Evolutionary conservation across 495 filamentous ascomycete species (phyloP).

Genomic region (Polyplosphaeria fusca): DNA sequence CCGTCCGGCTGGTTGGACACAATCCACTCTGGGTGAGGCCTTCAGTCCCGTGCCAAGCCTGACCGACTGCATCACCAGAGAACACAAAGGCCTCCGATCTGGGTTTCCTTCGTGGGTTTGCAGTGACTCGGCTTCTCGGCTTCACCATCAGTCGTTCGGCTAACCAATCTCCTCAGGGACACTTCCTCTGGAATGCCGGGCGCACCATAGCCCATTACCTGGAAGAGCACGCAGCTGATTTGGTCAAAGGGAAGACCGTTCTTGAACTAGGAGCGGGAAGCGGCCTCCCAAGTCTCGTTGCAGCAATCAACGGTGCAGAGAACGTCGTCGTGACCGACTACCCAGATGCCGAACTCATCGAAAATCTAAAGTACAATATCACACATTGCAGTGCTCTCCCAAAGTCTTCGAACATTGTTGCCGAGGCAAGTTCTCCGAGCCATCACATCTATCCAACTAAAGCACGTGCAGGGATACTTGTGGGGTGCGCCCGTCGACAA

Average conservation of each 20-base stretch:
- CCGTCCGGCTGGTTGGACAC: conserved; percentile 79
- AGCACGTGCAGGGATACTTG: conserved; percentile 64
- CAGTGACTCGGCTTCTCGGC: not conserved
- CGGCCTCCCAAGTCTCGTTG: conserved; percentile 77
- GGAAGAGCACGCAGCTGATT: conserved; percentile 55
- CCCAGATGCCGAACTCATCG: conserved; percentile 74
- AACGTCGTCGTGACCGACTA: conserved; percentile 82
- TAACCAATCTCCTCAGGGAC: conserved; percentile 52
- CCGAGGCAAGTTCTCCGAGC: conserved; percentile 21
- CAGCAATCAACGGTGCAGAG: conserved; percentile 64
- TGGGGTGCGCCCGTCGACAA: conserved; percentile 59
- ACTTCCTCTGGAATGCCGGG: conserved; percentile 88
- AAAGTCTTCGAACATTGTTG: conserved; percentile 30
- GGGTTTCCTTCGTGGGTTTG: too few relatives aligned
- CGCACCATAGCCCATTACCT: conserved; percentile 73
- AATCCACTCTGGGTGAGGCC: conserved; percentile 75
- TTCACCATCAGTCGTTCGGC: not conserved
- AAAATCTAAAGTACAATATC: conserved; percentile 73
- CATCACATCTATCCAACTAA: conserved; percentile 4
- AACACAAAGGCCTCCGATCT: too few relatives aligned
- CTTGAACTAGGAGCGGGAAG: conserved; percentile 90
- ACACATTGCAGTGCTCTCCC: conserved; percentile 41
- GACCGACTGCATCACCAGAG: too few relatives aligned
- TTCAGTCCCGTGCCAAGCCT: too few relatives aligned
- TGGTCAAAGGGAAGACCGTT: conserved; percentile 61